A percentile compares a stretch with the other conserved stretches of the same genome.
Evolutionary conservation across 75 land plant genomes (phyloP).

Genomic region (Sequoia sempervirens): DNA sequence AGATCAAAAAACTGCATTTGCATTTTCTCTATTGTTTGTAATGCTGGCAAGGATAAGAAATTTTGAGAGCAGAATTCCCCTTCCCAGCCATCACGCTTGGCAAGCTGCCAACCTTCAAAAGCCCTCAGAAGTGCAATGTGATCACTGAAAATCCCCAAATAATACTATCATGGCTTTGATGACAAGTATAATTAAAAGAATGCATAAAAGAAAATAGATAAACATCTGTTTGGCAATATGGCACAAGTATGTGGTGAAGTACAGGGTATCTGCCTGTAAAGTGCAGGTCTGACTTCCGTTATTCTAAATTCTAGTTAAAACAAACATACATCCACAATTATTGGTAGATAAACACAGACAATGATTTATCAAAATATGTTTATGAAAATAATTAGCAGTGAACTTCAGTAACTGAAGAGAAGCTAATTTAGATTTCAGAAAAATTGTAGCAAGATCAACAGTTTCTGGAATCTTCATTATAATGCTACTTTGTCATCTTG

Average conservation of each 20-base stretch:
- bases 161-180: neutral
- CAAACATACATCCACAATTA: neutral
- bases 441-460: no score
- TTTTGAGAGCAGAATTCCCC: conserved; percentile 79
- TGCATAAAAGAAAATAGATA: neutral
- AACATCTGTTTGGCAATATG: neutral
- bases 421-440: no score
- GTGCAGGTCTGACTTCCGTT: neutral
- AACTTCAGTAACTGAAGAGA: no score
- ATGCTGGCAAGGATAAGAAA: conserved; percentile 65
- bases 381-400: neutral
- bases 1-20: conserved; percentile 75
- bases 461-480: no score
- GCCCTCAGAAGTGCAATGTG: conserved; percentile 89
- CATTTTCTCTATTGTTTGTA: conserved; percentile 93
- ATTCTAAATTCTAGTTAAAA: neutral
- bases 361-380: no score
- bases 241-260: neutral
- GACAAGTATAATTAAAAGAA: neutral
- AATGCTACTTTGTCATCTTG: no score
- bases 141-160: conserved; percentile 50
- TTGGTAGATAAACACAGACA: neutral
- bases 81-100: conserved; percentile 66
- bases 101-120: conserved; percentile 78
- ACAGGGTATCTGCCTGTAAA: neutral